These are phyloP conservation scores for Eleusine coracana DNA, from an alignment of 176 grass and related monocot species.

Conservation along the genomic window DNA sequence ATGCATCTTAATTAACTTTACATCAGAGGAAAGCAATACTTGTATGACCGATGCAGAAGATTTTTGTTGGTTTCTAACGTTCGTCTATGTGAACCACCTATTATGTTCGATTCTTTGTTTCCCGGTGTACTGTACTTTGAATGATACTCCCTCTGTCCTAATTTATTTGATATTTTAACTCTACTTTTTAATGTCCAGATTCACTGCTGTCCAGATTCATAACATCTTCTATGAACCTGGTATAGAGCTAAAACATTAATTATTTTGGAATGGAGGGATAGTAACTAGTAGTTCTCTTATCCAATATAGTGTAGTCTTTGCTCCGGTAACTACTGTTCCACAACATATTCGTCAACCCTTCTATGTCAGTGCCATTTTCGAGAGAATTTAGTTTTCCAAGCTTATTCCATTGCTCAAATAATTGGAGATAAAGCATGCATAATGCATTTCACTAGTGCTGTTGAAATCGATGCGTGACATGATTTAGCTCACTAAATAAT, in stretches of 20 bases:
- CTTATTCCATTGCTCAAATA: neutral
- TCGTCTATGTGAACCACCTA: conserved; percentile 12
- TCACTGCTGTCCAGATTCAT: too few relatives aligned
- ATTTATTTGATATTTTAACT: too few relatives aligned
- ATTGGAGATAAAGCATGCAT: neutral
- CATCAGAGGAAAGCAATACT: conserved; percentile 59
- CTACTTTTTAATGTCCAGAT: too few relatives aligned
- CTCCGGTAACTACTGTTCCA: conserved; percentile 72
- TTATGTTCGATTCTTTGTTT: neutral
- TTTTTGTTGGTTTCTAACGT: conserved; percentile 61
- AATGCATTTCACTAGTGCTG: conserved; percentile 1
- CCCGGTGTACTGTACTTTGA: conserved; percentile 1
- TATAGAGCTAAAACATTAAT: too few relatives aligned
- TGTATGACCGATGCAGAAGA: conserved; percentile 57
- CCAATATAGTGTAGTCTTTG: conserved; percentile 67
- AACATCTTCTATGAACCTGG: too few relatives aligned
- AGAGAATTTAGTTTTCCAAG: conserved; percentile 14
- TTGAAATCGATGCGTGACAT: neutral
- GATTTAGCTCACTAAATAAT: neutral
- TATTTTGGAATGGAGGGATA: too few relatives aligned
- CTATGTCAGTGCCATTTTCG: conserved; percentile 47
- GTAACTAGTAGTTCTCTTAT: neutral
- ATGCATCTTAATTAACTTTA: neutral
- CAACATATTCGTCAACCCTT: conserved; percentile 83
- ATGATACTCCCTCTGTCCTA: neutral